phyloP scores from a whole-genome alignment of 148 eudicot genomes.

The Arctostaphylos glauca region DNA sequence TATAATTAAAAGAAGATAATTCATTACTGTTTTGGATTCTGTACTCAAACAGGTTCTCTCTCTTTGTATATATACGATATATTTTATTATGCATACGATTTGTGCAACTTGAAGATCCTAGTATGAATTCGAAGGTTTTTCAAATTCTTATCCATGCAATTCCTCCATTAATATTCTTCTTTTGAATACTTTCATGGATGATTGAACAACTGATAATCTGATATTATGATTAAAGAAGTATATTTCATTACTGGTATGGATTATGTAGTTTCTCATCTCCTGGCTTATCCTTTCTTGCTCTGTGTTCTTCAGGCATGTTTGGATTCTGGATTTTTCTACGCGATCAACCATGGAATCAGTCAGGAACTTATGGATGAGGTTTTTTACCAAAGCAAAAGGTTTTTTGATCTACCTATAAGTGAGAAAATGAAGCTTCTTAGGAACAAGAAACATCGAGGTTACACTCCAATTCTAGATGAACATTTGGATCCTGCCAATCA shows the following conservation, averaged over 20 bases:
- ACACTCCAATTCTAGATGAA: constrained; percentile 85
- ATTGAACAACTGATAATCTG: not conserved
- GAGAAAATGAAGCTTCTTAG: constrained; percentile 85
- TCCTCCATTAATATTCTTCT: no score
- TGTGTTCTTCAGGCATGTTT: constrained; percentile 65
- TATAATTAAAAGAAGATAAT: no score
- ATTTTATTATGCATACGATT: no score
- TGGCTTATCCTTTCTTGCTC: constrained; percentile 3
- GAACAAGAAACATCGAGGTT: constrained; percentile 82
- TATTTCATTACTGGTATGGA: not conserved
- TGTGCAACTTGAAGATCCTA: no score
- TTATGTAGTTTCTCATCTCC: not conserved
- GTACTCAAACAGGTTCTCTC: no score
- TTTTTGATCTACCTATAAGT: constrained; percentile 65
- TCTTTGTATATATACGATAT: no score
- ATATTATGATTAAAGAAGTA: not conserved
- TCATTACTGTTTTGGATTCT: no score
- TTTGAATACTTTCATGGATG: not conserved
- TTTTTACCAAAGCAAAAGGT: constrained; percentile 67
- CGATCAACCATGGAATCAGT: constrained; percentile 86
- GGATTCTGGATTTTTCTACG: constrained; percentile 92
- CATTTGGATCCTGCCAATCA: constrained; percentile 78
- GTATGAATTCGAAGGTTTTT: no score
- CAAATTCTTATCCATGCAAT: no score
- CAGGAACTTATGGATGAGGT: constrained; percentile 86